These are phyloP conservation scores for Raphidocelis subcapitata DNA, from an alignment of 139 green algal species.

Conservation along the genomic window DNA sequence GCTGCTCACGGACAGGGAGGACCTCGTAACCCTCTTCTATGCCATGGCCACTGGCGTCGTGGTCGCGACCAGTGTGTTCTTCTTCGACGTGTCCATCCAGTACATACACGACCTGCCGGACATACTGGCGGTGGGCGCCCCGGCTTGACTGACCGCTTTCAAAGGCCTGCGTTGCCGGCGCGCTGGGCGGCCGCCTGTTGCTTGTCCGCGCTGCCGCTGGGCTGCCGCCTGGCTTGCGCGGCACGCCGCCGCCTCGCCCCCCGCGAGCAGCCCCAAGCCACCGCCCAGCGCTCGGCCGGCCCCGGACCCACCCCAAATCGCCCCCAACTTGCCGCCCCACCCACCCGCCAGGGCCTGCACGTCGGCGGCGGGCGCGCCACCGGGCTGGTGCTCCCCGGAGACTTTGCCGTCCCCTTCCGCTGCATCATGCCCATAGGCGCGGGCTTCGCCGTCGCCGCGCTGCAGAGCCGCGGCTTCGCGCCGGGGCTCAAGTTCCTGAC, in stretches of 20 bases:
- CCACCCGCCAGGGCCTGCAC: conserved; percentile 25
- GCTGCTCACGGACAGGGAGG: conserved; percentile 11
- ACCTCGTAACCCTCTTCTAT: conserved; percentile 42
- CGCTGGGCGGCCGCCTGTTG: too few relatives aligned
- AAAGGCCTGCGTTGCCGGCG: too few relatives aligned
- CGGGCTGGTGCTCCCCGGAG: conserved; percentile 41
- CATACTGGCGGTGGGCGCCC: conserved; percentile 26
- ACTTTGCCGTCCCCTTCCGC: conserved; percentile 47
- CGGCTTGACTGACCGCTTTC: too few relatives aligned
- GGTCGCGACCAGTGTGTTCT: conserved; percentile 53
- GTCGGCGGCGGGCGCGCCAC: conserved; percentile 55
- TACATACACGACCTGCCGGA: conserved; percentile 65
- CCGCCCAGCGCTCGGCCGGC: too few relatives aligned
- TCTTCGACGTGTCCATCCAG: conserved; percentile 62
- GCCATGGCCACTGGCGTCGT: conserved; percentile 39
- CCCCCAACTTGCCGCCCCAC: too few relatives aligned
- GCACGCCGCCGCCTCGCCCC: too few relatives aligned
- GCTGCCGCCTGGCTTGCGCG: too few relatives aligned
- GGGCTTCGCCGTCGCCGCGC: conserved; percentile 44
- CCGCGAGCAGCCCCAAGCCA: too few relatives aligned
- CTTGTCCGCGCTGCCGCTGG: too few relatives aligned
- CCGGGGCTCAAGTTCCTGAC: conserved; percentile 54
- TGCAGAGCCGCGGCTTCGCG: conserved; percentile 49
- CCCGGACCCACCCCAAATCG: too few relatives aligned
- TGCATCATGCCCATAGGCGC: conserved; percentile 36